Conservation (phyloP, 1,139 yeast genomes). For the Sporopachydermia cereana region DNA sequence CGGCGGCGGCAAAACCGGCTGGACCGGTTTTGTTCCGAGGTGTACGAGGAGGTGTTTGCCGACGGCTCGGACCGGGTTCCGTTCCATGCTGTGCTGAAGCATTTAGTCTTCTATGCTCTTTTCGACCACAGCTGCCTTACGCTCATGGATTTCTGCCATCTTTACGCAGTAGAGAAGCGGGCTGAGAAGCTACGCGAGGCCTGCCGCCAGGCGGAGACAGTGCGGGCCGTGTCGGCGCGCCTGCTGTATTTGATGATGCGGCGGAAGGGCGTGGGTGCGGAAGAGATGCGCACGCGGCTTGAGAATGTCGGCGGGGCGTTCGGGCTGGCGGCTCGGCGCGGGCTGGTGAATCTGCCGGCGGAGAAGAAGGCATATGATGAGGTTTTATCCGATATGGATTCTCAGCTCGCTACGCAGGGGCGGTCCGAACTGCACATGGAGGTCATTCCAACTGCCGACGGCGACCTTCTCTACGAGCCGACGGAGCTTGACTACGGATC, state of each 20-base stretch:
- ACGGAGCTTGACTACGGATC: too few species aligned
- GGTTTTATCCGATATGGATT: too few species aligned
- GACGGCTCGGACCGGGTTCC: not conserved
- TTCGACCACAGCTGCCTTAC: not conserved
- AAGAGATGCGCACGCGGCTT: not conserved
- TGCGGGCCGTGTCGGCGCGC: not conserved
- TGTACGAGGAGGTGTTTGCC: not conserved
- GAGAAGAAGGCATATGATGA: too few species aligned
- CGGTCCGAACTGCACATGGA: not conserved
- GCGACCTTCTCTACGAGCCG: constrained; percentile 20
- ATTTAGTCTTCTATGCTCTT: not conserved
- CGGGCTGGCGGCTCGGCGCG: not conserved
- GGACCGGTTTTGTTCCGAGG: constrained; percentile 1
- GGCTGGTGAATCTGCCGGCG: too few species aligned
- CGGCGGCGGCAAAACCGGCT: not conserved
- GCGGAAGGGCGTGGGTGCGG: not conserved
- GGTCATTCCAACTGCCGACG: not conserved
- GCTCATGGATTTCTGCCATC: constrained; percentile 3
- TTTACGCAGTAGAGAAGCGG: not conserved
- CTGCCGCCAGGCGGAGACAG: not conserved
- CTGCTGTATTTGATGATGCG: not conserved
- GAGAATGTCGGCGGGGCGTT: not conserved
- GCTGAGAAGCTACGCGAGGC: not conserved
- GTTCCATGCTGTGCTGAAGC: constrained; percentile 3
- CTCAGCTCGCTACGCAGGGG: too few species aligned